phyloP scores from a whole-genome alignment of 2,329 filamentous ascomycete species.

The Alternaria incomplexa region DNA sequence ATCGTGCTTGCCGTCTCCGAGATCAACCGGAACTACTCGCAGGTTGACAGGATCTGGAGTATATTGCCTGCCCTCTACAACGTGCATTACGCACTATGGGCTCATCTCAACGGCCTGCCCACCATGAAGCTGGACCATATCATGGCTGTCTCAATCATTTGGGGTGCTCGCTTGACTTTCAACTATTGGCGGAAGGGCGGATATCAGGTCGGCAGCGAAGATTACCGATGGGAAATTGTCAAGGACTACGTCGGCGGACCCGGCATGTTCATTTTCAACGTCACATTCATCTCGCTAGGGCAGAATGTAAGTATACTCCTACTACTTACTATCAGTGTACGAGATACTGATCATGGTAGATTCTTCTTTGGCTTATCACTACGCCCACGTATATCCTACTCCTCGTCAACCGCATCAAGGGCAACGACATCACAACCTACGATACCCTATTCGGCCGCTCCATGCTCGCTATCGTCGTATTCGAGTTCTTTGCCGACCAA shows the following conservation, averaged over 20 bases:
- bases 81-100: constrained; percentile 83
- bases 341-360: constrained; percentile 44
- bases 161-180: constrained; percentile 91
- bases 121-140: constrained; percentile 75
- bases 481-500: constrained; percentile 83
- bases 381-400: constrained; percentile 85
- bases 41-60: constrained; percentile 93
- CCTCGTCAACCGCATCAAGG: constrained; percentile 70
- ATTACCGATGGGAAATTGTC: constrained; percentile 90
- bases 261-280: constrained; percentile 83
- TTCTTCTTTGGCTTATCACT: constrained; percentile 80
- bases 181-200: constrained; percentile 98
- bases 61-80: constrained; percentile 87
- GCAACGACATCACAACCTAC: constrained; percentile 54
- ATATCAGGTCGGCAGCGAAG: constrained; percentile 86
- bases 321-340: neutral
- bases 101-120: constrained; percentile 73
- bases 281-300: constrained; percentile 83
- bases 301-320: constrained; percentile 61
- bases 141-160: constrained; percentile 72
- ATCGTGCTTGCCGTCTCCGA: constrained; percentile 80
- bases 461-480: constrained; percentile 63
- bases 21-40: constrained; percentile 93
- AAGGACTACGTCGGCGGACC: constrained; percentile 67
- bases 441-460: constrained; percentile 65